Conservation (phyloP, 2,329 filamentous ascomycete species). For the Talaromyces sp. region DNA sequence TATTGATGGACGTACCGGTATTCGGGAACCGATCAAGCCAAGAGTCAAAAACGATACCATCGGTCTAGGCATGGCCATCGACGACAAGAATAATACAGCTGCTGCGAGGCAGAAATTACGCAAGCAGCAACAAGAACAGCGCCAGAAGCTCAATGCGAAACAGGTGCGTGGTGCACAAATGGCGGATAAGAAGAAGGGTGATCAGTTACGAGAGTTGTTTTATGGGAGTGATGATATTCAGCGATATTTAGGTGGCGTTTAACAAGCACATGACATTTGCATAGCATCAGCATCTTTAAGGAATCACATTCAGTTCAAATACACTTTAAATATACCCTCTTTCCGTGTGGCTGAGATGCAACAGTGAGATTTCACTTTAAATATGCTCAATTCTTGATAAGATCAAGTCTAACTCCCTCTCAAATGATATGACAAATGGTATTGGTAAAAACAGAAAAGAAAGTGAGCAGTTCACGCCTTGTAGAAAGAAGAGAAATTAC, state of each 20-base stretch:
- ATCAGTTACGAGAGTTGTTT: slow-evolving; percentile 63
- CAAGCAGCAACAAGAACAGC: slow-evolving; percentile 37
- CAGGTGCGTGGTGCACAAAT: slow-evolving; percentile 57
- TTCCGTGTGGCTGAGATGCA: too few species aligned
- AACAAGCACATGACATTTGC: not conserved
- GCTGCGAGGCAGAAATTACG: slow-evolving; percentile 23
- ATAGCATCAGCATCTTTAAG: not conserved
- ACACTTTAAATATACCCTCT: not conserved
- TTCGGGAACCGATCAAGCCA: slow-evolving; percentile 68
- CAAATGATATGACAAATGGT: slow-evolving; percentile 21
- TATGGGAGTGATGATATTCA: slow-evolving; percentile 71
- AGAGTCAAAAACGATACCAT: slow-evolving; percentile 66
- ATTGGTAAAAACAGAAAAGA: slow-evolving; percentile 20
- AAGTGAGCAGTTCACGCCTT: slow-evolving; percentile 6
- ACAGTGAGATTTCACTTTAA: not conserved
- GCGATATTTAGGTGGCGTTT: slow-evolving; percentile 56
- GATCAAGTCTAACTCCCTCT: not conserved
- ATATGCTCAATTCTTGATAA: not conserved
- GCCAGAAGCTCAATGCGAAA: slow-evolving; percentile 60
- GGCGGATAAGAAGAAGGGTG: slow-evolving; percentile 57
- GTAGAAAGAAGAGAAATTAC: not conserved
- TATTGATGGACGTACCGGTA: slow-evolving; percentile 59
- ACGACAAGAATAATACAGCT: slow-evolving; percentile 17
- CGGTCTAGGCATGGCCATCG: slow-evolving; percentile 58
- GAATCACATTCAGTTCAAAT: not conserved